Base-by-base conservation (phyloP, 2,329 filamentous ascomycete species). In the Monosporascus sp. region DNA sequence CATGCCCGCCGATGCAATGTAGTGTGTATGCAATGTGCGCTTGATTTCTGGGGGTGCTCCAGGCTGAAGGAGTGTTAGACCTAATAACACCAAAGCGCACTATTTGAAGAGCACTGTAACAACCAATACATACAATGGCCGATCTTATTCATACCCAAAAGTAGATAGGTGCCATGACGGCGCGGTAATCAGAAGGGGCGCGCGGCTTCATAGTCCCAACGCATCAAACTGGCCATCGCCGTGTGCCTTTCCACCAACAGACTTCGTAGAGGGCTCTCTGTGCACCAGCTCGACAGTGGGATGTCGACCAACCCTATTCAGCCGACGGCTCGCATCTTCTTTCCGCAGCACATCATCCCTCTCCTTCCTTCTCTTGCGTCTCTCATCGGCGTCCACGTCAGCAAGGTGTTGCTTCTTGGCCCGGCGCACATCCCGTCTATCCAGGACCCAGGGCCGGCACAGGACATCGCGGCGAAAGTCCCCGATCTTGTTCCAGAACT, bases 401-500 rank as follows among this genome's bases (percentile, higher is more conserved):
- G 66, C 64, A 54, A 76, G 74, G 8, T 76, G 76, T 54, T 78
- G 73, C 57, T 69, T 75, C 55, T 74, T 75, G 59, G 80, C 84
- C 53, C 68, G 71, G 49, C 76, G 75, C 46, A 85, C 71, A 51
- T 79, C 74, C 53, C 70, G 73, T 22, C 68, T 66, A 31, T 71
- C 74, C 31, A 87, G 60, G n/a, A 76, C 64, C 85, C 85, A 87
- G 0, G 81, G 77, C 52, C 66, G 69, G 3, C 67, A 66, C 16
- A 87, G 70, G 6, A 83, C 71, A 4, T 80, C 73, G 36, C 62
- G 63, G 37, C 74, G 74, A 61, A 87, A 85, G 31, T 66, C 67
- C 19, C 66, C 58, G 45, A 77, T 71, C 68, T 82, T 82, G 60
- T 78, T 73, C 84, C 84, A 87, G 8, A 85, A 80, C 7, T 63